These are phyloP conservation scores for Mycena sp. DNA, from an alignment of 1,284 basidiomycete species.

Conservation along the genomic window DNA sequence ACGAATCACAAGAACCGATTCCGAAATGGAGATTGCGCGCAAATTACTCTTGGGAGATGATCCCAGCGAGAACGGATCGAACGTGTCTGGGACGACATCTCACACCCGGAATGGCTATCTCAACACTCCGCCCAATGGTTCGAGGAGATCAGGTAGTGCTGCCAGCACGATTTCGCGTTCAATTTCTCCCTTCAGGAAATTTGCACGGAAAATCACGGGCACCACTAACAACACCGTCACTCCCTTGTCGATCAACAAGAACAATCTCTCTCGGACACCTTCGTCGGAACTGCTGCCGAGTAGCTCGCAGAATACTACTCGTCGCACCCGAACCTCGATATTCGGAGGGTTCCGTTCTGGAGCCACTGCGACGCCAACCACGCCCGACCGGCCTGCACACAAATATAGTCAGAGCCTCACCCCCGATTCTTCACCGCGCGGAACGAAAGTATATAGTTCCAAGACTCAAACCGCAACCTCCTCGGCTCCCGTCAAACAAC, in stretches of 20 bases:
- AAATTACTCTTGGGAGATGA: conserved; percentile 68
- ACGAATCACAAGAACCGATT: conserved; percentile 79
- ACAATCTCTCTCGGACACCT: conserved; percentile 51
- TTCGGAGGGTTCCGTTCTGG: conserved; percentile 59
- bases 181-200: conserved; percentile 81
- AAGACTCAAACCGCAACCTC: conserved; percentile 56
- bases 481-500: conserved; percentile 52
- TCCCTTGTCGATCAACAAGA: conserved; percentile 60
- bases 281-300: conserved; percentile 64
- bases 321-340: conserved; percentile 69
- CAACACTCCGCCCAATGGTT: conserved; percentile 68
- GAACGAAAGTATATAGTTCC: conserved; percentile 48
- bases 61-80: conserved; percentile 77
- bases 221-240: conserved; percentile 52
- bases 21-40: conserved; percentile 83
- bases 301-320: conserved; percentile 44
- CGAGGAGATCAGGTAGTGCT: conserved; percentile 58
- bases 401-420: conserved; percentile 78
- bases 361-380: conserved; percentile 57
- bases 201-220: conserved; percentile 75
- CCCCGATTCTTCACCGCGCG: conserved; percentile 69
- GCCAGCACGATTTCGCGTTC: conserved; percentile 73
- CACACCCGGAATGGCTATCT: conserved; percentile 66
- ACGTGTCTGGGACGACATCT: conserved; percentile 62
- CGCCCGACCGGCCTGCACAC: conserved; percentile 69